A percentile compares a stretch with the other conserved stretches of the same genome.
These are phyloP conservation scores for Pseudogymnoascus sp. DNA, from an alignment of 2,329 filamentous ascomycete genomes.

Conservation along the genomic window DNA sequence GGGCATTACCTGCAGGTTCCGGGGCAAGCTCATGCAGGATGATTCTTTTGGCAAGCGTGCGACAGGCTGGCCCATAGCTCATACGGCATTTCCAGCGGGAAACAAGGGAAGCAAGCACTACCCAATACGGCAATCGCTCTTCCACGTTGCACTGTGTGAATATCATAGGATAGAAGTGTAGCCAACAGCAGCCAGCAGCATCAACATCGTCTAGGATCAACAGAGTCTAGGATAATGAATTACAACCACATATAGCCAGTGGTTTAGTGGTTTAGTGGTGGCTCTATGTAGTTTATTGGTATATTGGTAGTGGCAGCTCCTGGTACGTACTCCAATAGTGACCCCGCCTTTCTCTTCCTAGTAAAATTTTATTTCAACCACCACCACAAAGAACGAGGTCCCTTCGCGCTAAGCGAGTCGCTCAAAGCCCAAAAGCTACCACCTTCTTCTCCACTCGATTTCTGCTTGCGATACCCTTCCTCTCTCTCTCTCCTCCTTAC, in stretches of 20 bases:
- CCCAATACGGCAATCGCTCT: not conserved
- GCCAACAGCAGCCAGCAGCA: not conserved
- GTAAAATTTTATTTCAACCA: conserved; percentile 8
- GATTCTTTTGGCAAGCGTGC: conserved; percentile 4
- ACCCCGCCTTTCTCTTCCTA: conserved; percentile 4
- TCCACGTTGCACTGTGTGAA: not conserved
- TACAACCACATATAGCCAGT: not conserved
- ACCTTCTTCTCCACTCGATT: conserved; percentile 14
- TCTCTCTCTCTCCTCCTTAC: conserved; percentile 11
- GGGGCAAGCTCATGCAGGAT: conserved; percentile 2
- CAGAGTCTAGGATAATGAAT: not conserved
- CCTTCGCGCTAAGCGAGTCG: conserved; percentile 6
- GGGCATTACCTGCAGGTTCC: not conserved
- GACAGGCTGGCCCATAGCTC: not conserved
- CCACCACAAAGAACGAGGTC: conserved; percentile 4
- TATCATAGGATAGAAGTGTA: not conserved
- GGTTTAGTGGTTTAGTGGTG: not conserved
- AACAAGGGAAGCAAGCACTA: not conserved
- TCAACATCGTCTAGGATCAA: not conserved
- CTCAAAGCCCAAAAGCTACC: conserved; percentile 8
- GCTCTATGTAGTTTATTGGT: not conserved
- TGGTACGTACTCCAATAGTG: conserved; percentile 6
- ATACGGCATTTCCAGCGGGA: not conserved
- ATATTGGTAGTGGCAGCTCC: not conserved
- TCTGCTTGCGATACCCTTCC: conserved; percentile 16